These are phyloP conservation scores for Rhodomyrtus tomentosa DNA, from an alignment of 345 rosid genomes.

Conservation along the genomic window DNA sequence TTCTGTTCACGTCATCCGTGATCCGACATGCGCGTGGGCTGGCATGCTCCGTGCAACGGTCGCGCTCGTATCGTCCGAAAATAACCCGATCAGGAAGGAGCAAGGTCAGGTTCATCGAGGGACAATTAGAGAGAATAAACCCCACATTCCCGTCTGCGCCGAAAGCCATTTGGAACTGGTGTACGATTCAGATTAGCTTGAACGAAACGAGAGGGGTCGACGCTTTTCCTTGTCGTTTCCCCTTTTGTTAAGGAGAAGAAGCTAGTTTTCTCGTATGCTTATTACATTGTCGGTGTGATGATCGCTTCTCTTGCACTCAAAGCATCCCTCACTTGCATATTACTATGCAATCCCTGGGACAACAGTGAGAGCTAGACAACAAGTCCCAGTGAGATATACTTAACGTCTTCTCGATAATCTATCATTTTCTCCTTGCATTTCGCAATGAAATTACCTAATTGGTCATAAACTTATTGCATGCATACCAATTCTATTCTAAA, in stretches of 20 bases:
- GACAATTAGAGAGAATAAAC: not conserved
- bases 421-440: accelerated
- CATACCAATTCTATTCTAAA: accelerated
- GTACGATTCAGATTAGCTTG: not conserved
- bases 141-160: not conserved
- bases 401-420: not conserved
- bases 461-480: accelerated
- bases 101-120: not conserved
- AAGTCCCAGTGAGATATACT: not conserved
- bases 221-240: not conserved
- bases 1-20: not conserved
- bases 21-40: not conserved
- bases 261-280: not conserved
- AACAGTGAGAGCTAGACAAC: not conserved
- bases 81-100: accelerated
- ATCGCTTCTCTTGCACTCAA: not conserved
- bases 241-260: not conserved
- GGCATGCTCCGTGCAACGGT: too few species aligned
- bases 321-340: not conserved
- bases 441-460: accelerated
- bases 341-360: not conserved
- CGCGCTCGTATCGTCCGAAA: accelerated
- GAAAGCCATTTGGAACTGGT: not conserved
- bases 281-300: not conserved
- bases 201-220: not conserved